A percentile compares a stretch with the other conserved stretches of the same genome.
These are phyloP conservation scores for Kitagawia praeruptora DNA, from an alignment of 129 eudicot genomes.

Conservation along the genomic window DNA sequence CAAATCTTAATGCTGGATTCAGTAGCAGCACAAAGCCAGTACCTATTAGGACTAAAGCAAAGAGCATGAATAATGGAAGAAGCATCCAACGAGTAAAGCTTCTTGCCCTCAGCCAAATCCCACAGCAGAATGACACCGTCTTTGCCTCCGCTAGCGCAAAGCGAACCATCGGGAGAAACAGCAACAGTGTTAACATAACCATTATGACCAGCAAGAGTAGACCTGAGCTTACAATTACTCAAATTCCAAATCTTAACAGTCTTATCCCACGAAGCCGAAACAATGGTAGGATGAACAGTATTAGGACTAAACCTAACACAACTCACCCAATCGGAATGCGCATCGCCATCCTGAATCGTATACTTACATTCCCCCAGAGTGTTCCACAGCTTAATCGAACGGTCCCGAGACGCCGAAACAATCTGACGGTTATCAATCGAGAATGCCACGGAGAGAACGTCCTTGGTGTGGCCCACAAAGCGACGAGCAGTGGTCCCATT, in stretches of 20 bases:
- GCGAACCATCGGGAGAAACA: constrained; percentile 5
- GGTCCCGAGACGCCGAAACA: constrained; percentile 38
- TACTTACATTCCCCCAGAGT: constrained; percentile 46
- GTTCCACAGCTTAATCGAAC: constrained; percentile 40
- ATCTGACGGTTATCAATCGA: constrained; percentile 49
- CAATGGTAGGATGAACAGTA: constrained; percentile 33
- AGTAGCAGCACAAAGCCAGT: constrained; percentile 11
- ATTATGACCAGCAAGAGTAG: not conserved
- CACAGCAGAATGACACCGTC: constrained; percentile 1
- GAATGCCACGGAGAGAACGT: constrained; percentile 42
- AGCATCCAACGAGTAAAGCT: not conserved
- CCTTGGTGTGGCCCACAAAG: constrained; percentile 27
- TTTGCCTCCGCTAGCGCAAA: constrained; percentile 10
- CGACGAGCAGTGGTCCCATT: constrained; percentile 33
- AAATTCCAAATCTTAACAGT: constrained; percentile 12
- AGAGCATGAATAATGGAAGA: constrained; percentile 3
- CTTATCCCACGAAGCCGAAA: constrained; percentile 32
- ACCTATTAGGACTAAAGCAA: constrained; percentile 9
- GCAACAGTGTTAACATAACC: constrained; percentile 8
- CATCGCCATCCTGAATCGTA: constrained; percentile 38
- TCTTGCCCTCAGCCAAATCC: constrained; percentile 15
- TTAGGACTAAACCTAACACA: constrained; percentile 45
- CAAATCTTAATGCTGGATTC: constrained; percentile 13
- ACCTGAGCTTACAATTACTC: constrained; percentile 9
- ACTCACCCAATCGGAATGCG: constrained; percentile 42